Percentiles rank a stretch among this genome's conserved stretches.
These are phyloP conservation scores for Fusarium mangiferae DNA, from an alignment of 2,329 filamentous ascomycete genomes.

Conservation along the genomic window DNA sequence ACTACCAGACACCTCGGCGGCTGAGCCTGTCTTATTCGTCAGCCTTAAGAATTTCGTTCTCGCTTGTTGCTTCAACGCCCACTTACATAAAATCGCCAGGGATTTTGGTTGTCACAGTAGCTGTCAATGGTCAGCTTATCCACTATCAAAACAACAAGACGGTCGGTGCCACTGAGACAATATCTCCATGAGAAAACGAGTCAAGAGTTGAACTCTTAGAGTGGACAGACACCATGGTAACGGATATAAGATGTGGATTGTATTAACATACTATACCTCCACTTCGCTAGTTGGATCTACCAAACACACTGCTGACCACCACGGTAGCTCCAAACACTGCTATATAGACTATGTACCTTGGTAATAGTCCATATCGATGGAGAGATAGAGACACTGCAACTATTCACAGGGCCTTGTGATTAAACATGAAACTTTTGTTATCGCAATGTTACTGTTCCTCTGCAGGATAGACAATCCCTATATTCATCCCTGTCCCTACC, in stretches of 20 bases:
- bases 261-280: background rate
- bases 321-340: background rate
- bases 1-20: slow-evolving; percentile 17
- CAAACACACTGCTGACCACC: background rate
- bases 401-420: background rate
- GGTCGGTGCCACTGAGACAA: background rate
- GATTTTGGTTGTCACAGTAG: slow-evolving; percentile 2
- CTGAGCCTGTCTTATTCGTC: slow-evolving; percentile 24
- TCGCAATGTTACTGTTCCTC: slow-evolving; percentile 1
- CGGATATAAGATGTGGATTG: background rate
- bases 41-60: slow-evolving; percentile 22
- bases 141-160: slow-evolving; percentile 4
- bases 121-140: slow-evolving; percentile 5
- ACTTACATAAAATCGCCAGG: slow-evolving; percentile 7
- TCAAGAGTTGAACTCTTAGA: background rate
- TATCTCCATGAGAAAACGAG: background rate
- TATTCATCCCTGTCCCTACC: slow-evolving; percentile 1
- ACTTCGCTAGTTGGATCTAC: background rate
- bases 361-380: background rate
- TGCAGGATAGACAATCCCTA: background rate
- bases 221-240: background rate
- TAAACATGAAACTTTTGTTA: slow-evolving; percentile 4
- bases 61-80: background rate
- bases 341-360: background rate
- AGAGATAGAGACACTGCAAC: background rate